These are phyloP conservation scores for Papiliotrema fonsecae DNA, from an alignment of 1,284 basidiomycete species.

Conservation along the genomic window DNA sequence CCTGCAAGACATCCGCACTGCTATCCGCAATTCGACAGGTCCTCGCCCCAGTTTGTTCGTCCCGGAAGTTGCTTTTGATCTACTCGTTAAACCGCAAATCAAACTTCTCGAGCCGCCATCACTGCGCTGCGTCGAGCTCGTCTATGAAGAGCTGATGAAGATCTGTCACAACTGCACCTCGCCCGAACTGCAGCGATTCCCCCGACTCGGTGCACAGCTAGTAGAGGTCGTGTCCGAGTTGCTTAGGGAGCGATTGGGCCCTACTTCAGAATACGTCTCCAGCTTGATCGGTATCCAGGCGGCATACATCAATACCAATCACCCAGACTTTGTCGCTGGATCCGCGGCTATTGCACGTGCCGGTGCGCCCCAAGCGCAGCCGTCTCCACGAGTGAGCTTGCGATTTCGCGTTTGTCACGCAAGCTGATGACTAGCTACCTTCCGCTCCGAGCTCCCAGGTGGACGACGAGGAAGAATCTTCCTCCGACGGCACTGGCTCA, in stretches of 20 bases:
- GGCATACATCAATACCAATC: conserved; percentile 92
- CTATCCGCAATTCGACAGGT: conserved; percentile 96
- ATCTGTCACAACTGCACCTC: conserved; percentile 98
- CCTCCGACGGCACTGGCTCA: conserved; percentile 41
- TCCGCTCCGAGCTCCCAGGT: conserved; percentile 25
- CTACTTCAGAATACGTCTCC: conserved; percentile 92
- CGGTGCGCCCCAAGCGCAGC: conserved; percentile 27
- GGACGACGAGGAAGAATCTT: conserved; percentile 38
- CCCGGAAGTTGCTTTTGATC: conserved; percentile 93
- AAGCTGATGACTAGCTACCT: conserved; percentile 16
- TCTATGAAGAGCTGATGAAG: conserved; percentile 98
- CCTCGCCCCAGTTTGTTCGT: conserved; percentile 95
- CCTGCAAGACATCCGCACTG: conserved; percentile 92
- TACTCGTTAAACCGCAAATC: conserved; percentile 98
- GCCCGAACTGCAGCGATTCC: conserved; percentile 92
- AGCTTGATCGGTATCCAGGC: conserved; percentile 96
- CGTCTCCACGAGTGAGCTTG: conserved; percentile 18
- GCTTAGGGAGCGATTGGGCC: conserved; percentile 87
- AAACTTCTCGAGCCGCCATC: conserved; percentile 91
- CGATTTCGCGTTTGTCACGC: not conserved
- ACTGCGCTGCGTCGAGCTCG: conserved; percentile 92
- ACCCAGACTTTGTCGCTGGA: conserved; percentile 48
- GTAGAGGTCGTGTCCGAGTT: conserved; percentile 98
- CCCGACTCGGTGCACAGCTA: conserved; percentile 83
- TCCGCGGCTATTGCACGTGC: conserved; percentile 47